These are phyloP conservation scores for Aegilops bicornis DNA, from an alignment of 176 grass and related monocot genomes.

Conservation along the genomic window DNA sequence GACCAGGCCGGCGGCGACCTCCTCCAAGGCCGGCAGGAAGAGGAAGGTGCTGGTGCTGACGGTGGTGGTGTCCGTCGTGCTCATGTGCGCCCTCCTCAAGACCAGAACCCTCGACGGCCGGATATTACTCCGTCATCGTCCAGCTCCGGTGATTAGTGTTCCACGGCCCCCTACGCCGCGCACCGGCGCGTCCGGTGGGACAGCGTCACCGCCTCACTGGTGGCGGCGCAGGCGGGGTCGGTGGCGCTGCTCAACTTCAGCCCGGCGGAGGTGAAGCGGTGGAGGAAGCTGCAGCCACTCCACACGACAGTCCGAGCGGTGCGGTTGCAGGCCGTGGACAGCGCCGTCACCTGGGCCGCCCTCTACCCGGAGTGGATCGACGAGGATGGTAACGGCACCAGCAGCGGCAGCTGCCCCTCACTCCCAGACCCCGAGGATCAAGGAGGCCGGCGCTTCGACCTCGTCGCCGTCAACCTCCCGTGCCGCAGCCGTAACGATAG, in stretches of 20 bases:
- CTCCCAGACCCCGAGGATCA: constrained; percentile 39
- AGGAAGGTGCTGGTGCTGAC: neutral
- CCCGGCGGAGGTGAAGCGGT: constrained; percentile 39
- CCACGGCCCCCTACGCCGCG: constrained; percentile 32
- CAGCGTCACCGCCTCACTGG: constrained; percentile 21
- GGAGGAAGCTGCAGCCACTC: constrained; percentile 17
- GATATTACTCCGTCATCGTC: neutral
- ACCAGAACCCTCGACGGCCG: constrained; percentile 2
- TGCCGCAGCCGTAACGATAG: constrained; percentile 24
- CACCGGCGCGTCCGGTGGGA: constrained; percentile 45
- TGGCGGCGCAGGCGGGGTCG: neutral
- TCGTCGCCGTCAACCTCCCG: constrained; percentile 73
- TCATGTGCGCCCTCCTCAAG: constrained; percentile 31
- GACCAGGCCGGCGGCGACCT: neutral
- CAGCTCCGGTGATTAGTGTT: neutral
- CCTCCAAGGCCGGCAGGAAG: neutral
- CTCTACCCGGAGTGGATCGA: constrained; percentile 79
- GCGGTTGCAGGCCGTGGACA: constrained; percentile 36
- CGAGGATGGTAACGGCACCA: constrained; percentile 25
- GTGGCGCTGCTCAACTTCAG: constrained; percentile 71
- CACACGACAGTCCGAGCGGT: constrained; percentile 11
- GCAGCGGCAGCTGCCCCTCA: constrained; percentile 43
- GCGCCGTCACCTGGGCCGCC: constrained; percentile 49
- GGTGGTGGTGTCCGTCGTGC: constrained; percentile 7
- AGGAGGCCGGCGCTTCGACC: constrained; percentile 29